Evolutionary conservation across 768 basidiomycete genomes (phyloP).

Genomic region (Suillus ampliporus): DNA sequence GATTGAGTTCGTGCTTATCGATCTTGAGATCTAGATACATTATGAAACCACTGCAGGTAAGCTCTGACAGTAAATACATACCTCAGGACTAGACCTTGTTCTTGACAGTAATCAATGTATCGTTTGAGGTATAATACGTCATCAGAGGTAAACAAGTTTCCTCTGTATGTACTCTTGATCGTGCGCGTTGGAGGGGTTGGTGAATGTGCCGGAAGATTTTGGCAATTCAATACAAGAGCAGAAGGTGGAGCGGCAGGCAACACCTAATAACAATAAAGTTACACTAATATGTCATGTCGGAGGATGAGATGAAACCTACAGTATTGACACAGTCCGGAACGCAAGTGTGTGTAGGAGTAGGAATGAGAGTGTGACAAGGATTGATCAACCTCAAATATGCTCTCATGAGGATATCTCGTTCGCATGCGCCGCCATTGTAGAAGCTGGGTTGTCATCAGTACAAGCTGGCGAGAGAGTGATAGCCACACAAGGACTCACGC

Average conservation of each 20-base stretch:
- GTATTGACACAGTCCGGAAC: constrained; percentile 49
- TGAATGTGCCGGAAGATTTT: constrained; percentile 72
- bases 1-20: constrained; percentile 78
- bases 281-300: constrained; percentile 11
- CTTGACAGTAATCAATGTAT: constrained; percentile 91
- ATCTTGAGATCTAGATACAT: constrained; percentile 54
- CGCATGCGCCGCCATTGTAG: constrained; percentile 86
- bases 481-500: constrained; percentile 58
- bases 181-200: constrained; percentile 84
- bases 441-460: constrained; percentile 55
- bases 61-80: constrained; percentile 31
- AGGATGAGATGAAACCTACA: constrained; percentile 38
- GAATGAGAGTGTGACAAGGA: constrained; percentile 32
- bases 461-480: not conserved
- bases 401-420: constrained; percentile 78
- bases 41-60: constrained; percentile 1
- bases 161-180: constrained; percentile 89
- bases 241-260: constrained; percentile 71
- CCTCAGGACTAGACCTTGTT: constrained; percentile 85
- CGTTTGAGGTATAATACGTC: constrained; percentile 84
- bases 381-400: constrained; percentile 75
- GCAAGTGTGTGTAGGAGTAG: constrained; percentile 39
- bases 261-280: constrained; percentile 41
- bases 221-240: constrained; percentile 67
- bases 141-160: constrained; percentile 85